A percentile compares a stretch with the other conserved stretches of the same genome.
Conservation (phyloP, 495 filamentous ascomycete species). For the Cetradonia linearis region DNA sequence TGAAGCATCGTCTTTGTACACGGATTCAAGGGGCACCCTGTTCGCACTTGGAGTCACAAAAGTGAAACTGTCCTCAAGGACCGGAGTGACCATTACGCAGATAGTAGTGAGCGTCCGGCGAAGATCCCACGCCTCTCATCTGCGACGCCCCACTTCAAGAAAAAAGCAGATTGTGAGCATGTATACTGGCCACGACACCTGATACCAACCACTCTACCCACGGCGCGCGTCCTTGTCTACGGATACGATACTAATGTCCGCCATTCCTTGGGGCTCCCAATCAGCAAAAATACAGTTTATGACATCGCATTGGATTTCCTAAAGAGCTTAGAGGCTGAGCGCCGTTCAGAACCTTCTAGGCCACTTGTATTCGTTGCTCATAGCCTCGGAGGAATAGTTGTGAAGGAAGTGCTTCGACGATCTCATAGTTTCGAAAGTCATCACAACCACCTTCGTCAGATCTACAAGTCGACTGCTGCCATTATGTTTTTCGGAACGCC, state of each 20-base stretch:
- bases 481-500: conserved; percentile 37
- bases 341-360: conserved; percentile 25
- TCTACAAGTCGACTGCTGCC: conserved; percentile 31
- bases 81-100: not conserved
- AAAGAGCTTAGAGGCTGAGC: conserved; percentile 26
- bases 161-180: not conserved
- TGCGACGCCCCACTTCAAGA: not conserved
- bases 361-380: conserved; percentile 38
- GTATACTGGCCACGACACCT: conserved; percentile 33
- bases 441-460: conserved; percentile 22
- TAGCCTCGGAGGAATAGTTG: conserved; percentile 39
- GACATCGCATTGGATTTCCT: conserved; percentile 34
- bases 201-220: conserved; percentile 27
- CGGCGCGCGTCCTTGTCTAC: conserved; percentile 32
- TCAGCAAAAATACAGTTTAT: conserved; percentile 30
- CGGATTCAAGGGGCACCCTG: not conserved
- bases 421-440: conserved; percentile 18
- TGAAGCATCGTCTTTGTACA: not conserved
- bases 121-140: not conserved
- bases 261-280: conserved; percentile 22
- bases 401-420: conserved; percentile 33
- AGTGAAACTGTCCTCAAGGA: not conserved
- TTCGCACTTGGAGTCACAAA: not conserved
- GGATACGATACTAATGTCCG: conserved; percentile 36
- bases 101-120: not conserved